Base-by-base conservation (phyloP, 345 rosid genomes). In the Hypericum androsaemum region DNA sequence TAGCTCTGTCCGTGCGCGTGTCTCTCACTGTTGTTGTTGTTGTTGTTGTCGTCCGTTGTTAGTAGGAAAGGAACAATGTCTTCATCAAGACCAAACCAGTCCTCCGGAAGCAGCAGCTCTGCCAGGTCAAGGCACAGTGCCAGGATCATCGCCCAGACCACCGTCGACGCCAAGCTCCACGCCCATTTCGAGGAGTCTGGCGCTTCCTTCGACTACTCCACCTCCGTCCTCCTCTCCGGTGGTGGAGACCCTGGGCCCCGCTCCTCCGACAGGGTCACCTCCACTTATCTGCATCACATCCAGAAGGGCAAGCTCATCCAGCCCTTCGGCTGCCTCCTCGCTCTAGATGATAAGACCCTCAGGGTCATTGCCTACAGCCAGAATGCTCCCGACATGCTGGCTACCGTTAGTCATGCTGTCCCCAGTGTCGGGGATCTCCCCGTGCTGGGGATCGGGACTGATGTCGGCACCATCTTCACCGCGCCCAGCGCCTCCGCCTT, bases 321-420 rank as follows among this genome's bases (percentile, higher is more conserved):
- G 73, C 96, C 98, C 14, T 87, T 90, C 22, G 98, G 98, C 37
- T 90, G 98, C 74, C 78, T 90, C 73, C 78, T 90, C 41, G 98
- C 98, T 48, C 71, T 90, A 49, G 92, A 90, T 47, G 96, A 87
- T 61, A 90, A 86, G 70, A 84, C 85, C 41, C 77, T 78, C 60
- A 82, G 75, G 69, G 87, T 90, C 71, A 76, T 84, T 58, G 96
- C 96, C 32, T 90, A 79, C 68, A 90, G 96, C 48, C 95, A 90
- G 69, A 90, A 87, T 72, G 98, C 98, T 17, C 71, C 89, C 1
- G 98, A 90, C 56, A 69, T 84, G 77, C 69, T 90, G 75, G 87
- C 96, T 46, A 86, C 79, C 90, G 80, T 82, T 36, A 90, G 74
- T 62, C 92, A 90, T 50, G 92, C 98, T 7, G 96, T 87, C 41